Base-by-base conservation (phyloP, 768 basidiomycete genomes). In the Thelephora aurantiotincta region DNA sequence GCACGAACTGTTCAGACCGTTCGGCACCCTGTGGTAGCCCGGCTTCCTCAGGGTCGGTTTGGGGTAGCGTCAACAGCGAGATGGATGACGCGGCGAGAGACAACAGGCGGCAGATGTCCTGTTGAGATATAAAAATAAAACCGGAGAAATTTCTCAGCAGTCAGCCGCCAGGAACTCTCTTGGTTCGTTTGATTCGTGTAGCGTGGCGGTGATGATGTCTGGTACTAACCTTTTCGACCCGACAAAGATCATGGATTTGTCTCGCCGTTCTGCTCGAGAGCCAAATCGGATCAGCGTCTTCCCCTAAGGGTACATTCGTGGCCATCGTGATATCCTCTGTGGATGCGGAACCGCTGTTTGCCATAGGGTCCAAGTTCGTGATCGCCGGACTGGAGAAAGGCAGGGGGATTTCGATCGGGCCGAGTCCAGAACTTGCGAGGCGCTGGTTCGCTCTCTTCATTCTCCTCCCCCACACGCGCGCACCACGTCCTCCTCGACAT, bases 1-100 rank as follows among this genome's bases (percentile, higher is more conserved):
- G 69, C 35, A 88, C 86, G 54, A 90, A 88, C 56, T 86, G 82
- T 58, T 89, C 84, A 12, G 83, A 86, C 33, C 86, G 72, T 62
- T 90, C 86, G 50, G 81, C 86, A 35, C 84, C 86, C 55, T 82
- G 80, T 2, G 85, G 84, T 6, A 88, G 70, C 48, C 65, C 69
- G 46, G 82, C 80, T 6, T 75, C 75, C 2, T 78, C 72, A 0
- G 61, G 70, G 57, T 89, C 86, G 3, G 84, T 86, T 62, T 88
- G 86, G 1, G 86, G 86, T n/a, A 90, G 67, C 1, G 86, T 81
- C 43, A 90, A 70, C 45, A 88, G 70, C 6, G 83, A 80, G 49
- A 87, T 78, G 7, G 82, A 85, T 13, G 85, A 82, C 6, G 81
- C 82, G 5, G 85, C 86, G 19, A 87, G 65, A 16, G 77, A 72